These are phyloP conservation scores for Kluyveromyces lactis DNA, from an alignment of 805 yeast genomes.

Conservation along the genomic window DNA sequence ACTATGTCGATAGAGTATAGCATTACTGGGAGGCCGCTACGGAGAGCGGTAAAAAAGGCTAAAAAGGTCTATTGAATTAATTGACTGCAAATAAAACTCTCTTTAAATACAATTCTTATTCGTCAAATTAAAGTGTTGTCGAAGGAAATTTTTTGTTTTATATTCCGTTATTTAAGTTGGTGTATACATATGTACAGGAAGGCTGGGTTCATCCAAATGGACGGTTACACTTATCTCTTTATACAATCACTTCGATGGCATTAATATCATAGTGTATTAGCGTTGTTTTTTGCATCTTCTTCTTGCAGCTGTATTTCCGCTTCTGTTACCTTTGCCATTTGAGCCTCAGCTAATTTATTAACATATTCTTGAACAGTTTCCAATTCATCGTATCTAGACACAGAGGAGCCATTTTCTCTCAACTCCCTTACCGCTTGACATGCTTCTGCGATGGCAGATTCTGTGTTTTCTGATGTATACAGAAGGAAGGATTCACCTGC, in stretches of 20 bases:
- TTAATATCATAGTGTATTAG: background rate
- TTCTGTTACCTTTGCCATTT: constrained; percentile 6
- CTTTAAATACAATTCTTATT: too few relatives aligned
- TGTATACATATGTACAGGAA: background rate
- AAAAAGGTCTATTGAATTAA: constrained; percentile 1
- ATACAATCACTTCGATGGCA: background rate
- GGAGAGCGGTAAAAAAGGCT: constrained; percentile 5
- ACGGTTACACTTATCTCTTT: too few relatives aligned
- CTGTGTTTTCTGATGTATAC: constrained; percentile 38
- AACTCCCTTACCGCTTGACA: constrained; percentile 36
- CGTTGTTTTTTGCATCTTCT: constrained; percentile 1
- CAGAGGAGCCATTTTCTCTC: constrained; percentile 33
- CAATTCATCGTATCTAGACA: constrained; percentile 30
- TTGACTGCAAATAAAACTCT: too few relatives aligned
- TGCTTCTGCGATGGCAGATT: constrained; percentile 34
- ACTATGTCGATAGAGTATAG: constrained; percentile 17
- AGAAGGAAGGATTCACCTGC: constrained; percentile 39
- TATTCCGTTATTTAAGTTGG: too few relatives aligned
- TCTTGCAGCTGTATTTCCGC: background rate
- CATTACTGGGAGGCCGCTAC: constrained; percentile 22
- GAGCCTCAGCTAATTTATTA: constrained; percentile 18
- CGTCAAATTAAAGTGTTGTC: too few relatives aligned
- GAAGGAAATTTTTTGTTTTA: too few relatives aligned
- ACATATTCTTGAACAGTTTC: constrained; percentile 28
- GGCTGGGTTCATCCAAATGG: background rate